Base-by-base conservation (phyloP, 2,329 filamentous ascomycete genomes). In the Colletotrichum tamarilloi region DNA sequence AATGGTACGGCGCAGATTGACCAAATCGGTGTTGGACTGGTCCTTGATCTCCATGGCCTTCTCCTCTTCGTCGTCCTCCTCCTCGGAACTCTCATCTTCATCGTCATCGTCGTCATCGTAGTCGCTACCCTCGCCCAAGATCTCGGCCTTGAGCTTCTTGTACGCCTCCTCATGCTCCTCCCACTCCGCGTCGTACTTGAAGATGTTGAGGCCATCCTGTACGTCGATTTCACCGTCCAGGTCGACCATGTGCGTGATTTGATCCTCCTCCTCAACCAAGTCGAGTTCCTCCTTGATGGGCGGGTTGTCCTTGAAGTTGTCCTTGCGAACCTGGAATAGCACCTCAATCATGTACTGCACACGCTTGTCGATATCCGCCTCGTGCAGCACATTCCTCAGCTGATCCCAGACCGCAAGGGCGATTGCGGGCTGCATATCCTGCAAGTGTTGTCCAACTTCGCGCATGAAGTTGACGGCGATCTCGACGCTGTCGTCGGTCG, bases 341-440 rank as follows among this genome's bases (percentile, higher is more conserved):
- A 98, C 97, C 82, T 99, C 97, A 70, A 99, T 96, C 94, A 98
- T 98, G 84, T 98, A 99, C 84, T 99, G 97, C n/a, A 96, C 95
- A 76, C 97, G 90, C 87, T 98, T 98, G 81, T 98, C 96, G 81
- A 99, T 98, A 80, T 97, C 95, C 57, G 95, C 95, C 82, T 99
- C 97, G 85, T 99, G 96, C 9, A 99, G 86, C 75, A 98, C 98
- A 78, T 93, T 96, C 77, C 97, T 88, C 86, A 99, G 97, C 82
- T 98, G 95, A 79, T 99, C 97, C 80, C 97, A 99, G 8, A 99
- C 95, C 28, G 93, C 94, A 76, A 96, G 90, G 35, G 95, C 92
- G 78, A 98, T 97, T 12, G 94, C 90, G 1, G 92, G 90, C 80
- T 94, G 97, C 95, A 98, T 98, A 81, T 98, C 95, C 81, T 98